Percentiles rank a stretch among this genome's conserved stretches.
Evolutionary conservation across 1,284 basidiomycete species (phyloP).

Genomic region (Heterobasidion irregulare): DNA sequence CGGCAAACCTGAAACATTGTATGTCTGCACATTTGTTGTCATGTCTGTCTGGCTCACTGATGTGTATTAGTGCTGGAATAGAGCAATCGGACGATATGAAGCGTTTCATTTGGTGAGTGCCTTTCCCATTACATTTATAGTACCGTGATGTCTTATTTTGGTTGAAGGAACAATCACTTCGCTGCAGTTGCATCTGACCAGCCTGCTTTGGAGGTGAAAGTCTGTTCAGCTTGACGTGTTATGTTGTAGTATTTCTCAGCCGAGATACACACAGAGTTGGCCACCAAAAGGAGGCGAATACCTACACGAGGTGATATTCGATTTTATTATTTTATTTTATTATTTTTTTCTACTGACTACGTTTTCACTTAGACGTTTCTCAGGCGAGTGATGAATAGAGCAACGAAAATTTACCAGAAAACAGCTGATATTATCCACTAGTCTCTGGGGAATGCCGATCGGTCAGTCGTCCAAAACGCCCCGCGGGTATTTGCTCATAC

Average conservation of each 20-base stretch:
- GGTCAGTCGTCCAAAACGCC: constrained; percentile 23
- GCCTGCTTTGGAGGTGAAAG: constrained; percentile 56
- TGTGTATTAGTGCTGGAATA: constrained; percentile 46
- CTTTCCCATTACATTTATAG: neutral
- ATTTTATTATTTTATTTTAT: neutral
- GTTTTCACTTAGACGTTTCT: constrained; percentile 40
- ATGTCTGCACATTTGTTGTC: constrained; percentile 15
- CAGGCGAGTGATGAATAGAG: constrained; percentile 30
- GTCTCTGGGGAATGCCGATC: constrained; percentile 67
- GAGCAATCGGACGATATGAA: constrained; percentile 69
- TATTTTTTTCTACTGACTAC: neutral
- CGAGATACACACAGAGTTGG: constrained; percentile 35
- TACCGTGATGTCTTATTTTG: constrained; percentile 1
- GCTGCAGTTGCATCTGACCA: constrained; percentile 68
- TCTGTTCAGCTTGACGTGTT: neutral
- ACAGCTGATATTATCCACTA: constrained; percentile 13
- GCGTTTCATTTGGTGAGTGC: constrained; percentile 51
- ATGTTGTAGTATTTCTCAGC: too few species aligned
- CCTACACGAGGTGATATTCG: constrained; percentile 45
- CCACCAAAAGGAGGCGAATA: constrained; percentile 37
- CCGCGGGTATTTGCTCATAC: neutral
- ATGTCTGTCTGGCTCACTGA: constrained; percentile 3
- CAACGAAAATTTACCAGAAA: too few species aligned
- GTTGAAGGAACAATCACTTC: constrained; percentile 66
- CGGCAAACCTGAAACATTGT: constrained; percentile 42